These are phyloP conservation scores for Ascochyta koolunga DNA, from an alignment of 2,329 filamentous ascomycete species.

Conservation along the genomic window DNA sequence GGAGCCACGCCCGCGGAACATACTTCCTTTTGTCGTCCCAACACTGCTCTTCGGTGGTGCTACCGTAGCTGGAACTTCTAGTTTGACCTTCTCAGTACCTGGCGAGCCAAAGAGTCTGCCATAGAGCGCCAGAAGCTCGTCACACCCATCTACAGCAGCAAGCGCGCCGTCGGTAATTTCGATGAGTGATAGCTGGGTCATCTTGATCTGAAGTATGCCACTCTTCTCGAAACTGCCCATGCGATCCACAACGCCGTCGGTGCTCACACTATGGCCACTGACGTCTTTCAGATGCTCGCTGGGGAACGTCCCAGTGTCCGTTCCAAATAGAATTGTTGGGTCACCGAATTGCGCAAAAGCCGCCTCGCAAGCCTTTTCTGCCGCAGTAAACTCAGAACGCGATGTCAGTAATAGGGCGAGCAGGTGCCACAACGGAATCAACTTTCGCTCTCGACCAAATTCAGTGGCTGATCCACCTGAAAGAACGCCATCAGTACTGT, in stretches of 20 bases:
- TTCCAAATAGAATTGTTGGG: constrained; percentile 68
- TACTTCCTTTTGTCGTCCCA: constrained; percentile 74
- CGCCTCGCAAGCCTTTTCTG: constrained; percentile 82
- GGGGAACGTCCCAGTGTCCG: constrained; percentile 58
- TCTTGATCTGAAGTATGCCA: constrained; percentile 88
- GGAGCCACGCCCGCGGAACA: constrained; percentile 66
- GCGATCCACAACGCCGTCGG: constrained; percentile 69
- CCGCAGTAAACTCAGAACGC: constrained; percentile 81
- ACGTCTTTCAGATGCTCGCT: constrained; percentile 69
- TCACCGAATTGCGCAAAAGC: constrained; percentile 89
- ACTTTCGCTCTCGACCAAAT: constrained; percentile 61
- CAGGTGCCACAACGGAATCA: constrained; percentile 91
- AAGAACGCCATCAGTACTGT: constrained; percentile 41
- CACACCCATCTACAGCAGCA: constrained; percentile 84
- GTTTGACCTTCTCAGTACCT: constrained; percentile 42
- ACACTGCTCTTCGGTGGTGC: constrained; percentile 65
- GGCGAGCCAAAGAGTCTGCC: constrained; percentile 76
- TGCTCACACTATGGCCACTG: constrained; percentile 20
- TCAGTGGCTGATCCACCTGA: constrained; percentile 34
- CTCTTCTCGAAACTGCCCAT: constrained; percentile 87
- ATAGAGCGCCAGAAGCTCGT: constrained; percentile 84
- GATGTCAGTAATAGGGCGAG: constrained; percentile 85
- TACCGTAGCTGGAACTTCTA: constrained; percentile 53
- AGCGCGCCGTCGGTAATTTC: constrained; percentile 85
- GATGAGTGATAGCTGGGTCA: constrained; percentile 86